Evolutionary conservation across 78 protist species (phyloP).

Genomic region (Tieghemostelium lacteum): DNA sequence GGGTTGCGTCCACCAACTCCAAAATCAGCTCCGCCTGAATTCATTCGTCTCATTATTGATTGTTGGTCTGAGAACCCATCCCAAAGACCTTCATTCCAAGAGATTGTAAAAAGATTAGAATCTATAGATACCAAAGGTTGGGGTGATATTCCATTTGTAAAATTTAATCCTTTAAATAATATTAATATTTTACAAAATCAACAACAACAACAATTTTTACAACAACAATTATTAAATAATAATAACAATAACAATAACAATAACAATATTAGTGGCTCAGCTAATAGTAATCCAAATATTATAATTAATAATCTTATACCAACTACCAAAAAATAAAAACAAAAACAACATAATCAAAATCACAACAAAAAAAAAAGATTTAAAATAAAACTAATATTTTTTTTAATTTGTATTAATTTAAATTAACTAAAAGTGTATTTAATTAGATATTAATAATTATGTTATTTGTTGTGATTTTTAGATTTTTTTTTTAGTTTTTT

Average conservation of each 20-base stretch:
- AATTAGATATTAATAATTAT: neutral
- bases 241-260: neutral
- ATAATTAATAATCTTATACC: no score
- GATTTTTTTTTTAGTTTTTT: neutral
- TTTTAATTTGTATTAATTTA: neutral
- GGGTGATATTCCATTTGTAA: no score
- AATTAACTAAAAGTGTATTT: neutral
- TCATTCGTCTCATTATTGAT: constrained; percentile 53
- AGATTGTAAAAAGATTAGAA: constrained; percentile 48
- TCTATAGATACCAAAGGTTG: no score
- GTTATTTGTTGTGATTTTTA: neutral
- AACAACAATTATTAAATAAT: no score
- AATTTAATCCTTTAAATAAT: neutral
- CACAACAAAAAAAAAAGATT: neutral
- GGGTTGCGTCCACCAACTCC: constrained; percentile 77
- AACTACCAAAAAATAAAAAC: neutral
- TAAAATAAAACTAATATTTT: neutral
- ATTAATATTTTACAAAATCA: neutral
- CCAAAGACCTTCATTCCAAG: constrained; percentile 79
- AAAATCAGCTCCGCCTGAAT: constrained; percentile 42
- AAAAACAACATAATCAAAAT: neutral
- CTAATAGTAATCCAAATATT: no score
- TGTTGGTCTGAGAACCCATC: constrained; percentile 79
- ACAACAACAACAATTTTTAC: neutral
- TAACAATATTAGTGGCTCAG: neutral